A percentile compares a stretch with the other conserved stretches of the same genome.
Evolutionary conservation across 2,329 filamentous ascomycete species (phyloP).

Genomic region (Aspergillus tanneri): DNA sequence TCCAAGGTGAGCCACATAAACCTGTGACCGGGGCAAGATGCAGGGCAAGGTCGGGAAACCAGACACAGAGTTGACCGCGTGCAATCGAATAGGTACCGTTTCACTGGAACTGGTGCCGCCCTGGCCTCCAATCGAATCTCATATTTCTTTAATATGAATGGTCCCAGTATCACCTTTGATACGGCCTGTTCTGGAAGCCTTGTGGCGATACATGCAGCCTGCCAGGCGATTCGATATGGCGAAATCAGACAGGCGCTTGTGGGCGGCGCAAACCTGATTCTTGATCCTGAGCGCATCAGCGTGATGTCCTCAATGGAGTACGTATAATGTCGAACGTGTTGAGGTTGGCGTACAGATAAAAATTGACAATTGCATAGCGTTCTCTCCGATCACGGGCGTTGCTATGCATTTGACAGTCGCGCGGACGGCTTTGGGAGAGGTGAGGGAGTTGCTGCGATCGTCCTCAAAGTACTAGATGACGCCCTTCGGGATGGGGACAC

Average conservation of each 20-base stretch:
- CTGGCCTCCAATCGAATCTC: constrained; percentile 34
- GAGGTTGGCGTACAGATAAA: neutral
- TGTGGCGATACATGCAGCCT: constrained; percentile 24
- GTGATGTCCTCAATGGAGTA: constrained; percentile 13
- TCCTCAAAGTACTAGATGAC: constrained; percentile 1
- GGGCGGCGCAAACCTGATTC: no score
- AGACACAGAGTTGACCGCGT: no score
- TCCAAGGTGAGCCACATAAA: constrained; percentile 9
- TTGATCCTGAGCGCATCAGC: no score
- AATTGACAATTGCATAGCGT: constrained; percentile 13
- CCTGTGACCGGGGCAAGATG: constrained; percentile 25
- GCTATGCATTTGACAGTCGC: constrained; percentile 18
- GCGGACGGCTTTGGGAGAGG: constrained; percentile 7
- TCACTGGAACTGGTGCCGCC: no score
- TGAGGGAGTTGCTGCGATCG: constrained; percentile 2
- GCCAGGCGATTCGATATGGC: constrained; percentile 20
- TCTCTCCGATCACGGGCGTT: constrained; percentile 13
- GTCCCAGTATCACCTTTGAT: constrained; percentile 29
- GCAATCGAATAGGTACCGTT: no score
- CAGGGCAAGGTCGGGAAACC: constrained; percentile 29
- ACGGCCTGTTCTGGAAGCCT: constrained; percentile 31
- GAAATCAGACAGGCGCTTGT: no score
- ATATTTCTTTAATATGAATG: constrained; percentile 30
- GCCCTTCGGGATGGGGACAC: constrained; percentile 2
- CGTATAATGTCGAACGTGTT: no score